Conservation (phyloP, 441 rosid species). For the Pelargonium citronellum region DNA sequence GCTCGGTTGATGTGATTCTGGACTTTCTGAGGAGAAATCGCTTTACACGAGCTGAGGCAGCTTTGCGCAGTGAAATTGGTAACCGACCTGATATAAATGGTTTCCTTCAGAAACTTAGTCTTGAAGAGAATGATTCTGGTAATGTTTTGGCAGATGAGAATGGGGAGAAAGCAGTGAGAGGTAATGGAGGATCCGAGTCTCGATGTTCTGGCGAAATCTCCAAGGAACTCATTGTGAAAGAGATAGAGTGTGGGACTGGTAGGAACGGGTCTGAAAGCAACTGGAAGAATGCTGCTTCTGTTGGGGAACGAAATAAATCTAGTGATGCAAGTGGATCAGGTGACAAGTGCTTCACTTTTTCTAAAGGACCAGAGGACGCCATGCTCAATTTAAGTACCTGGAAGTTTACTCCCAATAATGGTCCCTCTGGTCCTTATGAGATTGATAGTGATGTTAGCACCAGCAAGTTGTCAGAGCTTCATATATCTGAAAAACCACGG, state of each 20-base stretch:
- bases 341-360: slow-evolving; percentile 37
- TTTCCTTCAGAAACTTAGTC: slow-evolving; percentile 50
- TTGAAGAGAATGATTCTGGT: slow-evolving; percentile 46
- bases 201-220: slow-evolving; percentile 40
- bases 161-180: slow-evolving; percentile 25
- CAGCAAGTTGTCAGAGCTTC: slow-evolving; percentile 18
- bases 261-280: slow-evolving; percentile 55
- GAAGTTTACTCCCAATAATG: slow-evolving; percentile 51
- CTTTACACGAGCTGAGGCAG: slow-evolving; percentile 87
- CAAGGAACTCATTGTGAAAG: slow-evolving; percentile 82
- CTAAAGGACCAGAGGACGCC: slow-evolving; percentile 43
- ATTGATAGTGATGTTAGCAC: slow-evolving; percentile 34
- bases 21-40: slow-evolving; percentile 66
- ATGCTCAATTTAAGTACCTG: slow-evolving; percentile 51
- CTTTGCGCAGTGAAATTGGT: slow-evolving; percentile 67
- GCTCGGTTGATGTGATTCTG: slow-evolving; percentile 62
- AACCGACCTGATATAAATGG: slow-evolving; percentile 66
- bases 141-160: slow-evolving; percentile 37
- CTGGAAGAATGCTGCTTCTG: slow-evolving; percentile 45
- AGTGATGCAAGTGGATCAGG: slow-evolving; percentile 34
- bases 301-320: slow-evolving; percentile 39
- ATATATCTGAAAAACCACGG: slow-evolving; percentile 30
- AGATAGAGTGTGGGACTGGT: slow-evolving; percentile 61
- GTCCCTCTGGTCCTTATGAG: slow-evolving; percentile 35
- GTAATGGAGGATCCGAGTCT: slow-evolving; percentile 35